A percentile compares a stretch with the other conserved stretches of the same genome.
Conservation (phyloP, 495 filamentous ascomycete genomes). For the Saxophila tyrrhenica region DNA sequence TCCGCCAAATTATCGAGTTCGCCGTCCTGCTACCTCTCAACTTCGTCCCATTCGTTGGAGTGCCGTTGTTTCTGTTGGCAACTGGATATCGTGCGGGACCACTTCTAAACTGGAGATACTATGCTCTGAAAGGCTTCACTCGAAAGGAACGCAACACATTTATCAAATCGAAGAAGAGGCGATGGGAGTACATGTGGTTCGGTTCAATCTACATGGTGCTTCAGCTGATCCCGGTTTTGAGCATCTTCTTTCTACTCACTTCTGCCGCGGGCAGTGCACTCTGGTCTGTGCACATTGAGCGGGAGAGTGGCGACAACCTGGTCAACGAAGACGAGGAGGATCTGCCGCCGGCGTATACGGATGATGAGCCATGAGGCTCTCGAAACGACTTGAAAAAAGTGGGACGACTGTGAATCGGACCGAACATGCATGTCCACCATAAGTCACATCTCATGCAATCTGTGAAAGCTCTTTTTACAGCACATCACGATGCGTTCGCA, state of each 20-base stretch:
- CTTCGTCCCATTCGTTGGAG: conserved; percentile 52
- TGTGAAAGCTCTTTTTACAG: no score
- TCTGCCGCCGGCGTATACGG: conserved; percentile 3
- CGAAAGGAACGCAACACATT: conserved; percentile 47
- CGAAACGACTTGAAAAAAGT: no score
- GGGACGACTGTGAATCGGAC: not conserved
- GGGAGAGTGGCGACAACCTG: conserved; percentile 14
- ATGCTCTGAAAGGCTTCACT: conserved; percentile 44
- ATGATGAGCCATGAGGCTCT: conserved; percentile 11
- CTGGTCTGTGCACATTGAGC: conserved; percentile 50
- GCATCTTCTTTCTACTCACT: conserved; percentile 58
- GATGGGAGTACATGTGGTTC: conserved; percentile 56
- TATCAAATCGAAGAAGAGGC: conserved; percentile 33
- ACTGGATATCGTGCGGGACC: conserved; percentile 56
- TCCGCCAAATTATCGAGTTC: conserved; percentile 35
- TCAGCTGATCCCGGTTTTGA: conserved; percentile 51
- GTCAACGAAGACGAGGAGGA: conserved; percentile 4
- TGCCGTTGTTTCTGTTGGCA: conserved; percentile 50
- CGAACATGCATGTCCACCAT: not conserved
- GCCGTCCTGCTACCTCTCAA: conserved; percentile 48
- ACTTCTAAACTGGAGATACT: conserved; percentile 58
- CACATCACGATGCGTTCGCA: no score
- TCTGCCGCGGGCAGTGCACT: conserved; percentile 52
- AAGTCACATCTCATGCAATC: no score
- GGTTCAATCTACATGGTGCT: conserved; percentile 49